Percentiles rank a stretch among this genome's conserved stretches.
phyloP scores from a whole-genome alignment of 1,284 basidiomycete genomes.

The Cerrena zonata region DNA sequence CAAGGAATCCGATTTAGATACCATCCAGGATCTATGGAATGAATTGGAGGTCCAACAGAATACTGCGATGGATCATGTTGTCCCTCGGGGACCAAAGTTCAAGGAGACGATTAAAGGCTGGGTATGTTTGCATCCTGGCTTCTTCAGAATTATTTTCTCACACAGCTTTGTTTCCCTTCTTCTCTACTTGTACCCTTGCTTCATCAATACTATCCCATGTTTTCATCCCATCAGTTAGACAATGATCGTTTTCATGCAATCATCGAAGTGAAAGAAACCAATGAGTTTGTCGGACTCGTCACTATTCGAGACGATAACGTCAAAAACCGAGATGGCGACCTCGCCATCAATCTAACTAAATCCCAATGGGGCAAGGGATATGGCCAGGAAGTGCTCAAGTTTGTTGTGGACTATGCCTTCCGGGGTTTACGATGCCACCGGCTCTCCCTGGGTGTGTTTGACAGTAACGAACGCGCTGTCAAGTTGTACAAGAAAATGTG shows the following conservation, averaged over 20 bases:
- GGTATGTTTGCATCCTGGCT: constrained; percentile 2
- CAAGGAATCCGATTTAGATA: constrained; percentile 2
- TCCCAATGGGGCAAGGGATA: constrained; percentile 14
- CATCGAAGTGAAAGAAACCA: constrained; percentile 11
- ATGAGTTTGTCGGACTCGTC: constrained; percentile 12
- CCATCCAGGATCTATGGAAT: constrained; percentile 4
- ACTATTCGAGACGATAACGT: constrained; percentile 8
- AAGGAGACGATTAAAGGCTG: constrained; percentile 1
- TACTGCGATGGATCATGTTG: constrained; percentile 1
- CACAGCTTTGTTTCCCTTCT: too few relatives aligned
- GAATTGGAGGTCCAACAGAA: neutral
- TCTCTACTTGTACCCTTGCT: too few relatives aligned
- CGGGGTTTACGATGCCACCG: constrained; percentile 11
- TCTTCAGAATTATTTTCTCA: too few relatives aligned
- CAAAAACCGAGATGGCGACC: constrained; percentile 11
- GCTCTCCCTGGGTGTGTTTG: constrained; percentile 12
- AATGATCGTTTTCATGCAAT: constrained; percentile 5
- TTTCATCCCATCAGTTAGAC: too few relatives aligned
- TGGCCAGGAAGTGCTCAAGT: constrained; percentile 15
- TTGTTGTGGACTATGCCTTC: constrained; percentile 12
- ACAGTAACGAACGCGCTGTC: constrained; percentile 13
- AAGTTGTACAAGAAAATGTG: constrained; percentile 16
- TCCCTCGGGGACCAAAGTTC: constrained; percentile 2
- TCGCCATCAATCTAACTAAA: constrained; percentile 11
- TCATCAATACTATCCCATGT: neutral